Evolutionary conservation across 2,329 filamentous ascomycete species (phyloP), one percentile per base, ranked within the genome.

Genomic region (Penicillium sp.): DNA sequence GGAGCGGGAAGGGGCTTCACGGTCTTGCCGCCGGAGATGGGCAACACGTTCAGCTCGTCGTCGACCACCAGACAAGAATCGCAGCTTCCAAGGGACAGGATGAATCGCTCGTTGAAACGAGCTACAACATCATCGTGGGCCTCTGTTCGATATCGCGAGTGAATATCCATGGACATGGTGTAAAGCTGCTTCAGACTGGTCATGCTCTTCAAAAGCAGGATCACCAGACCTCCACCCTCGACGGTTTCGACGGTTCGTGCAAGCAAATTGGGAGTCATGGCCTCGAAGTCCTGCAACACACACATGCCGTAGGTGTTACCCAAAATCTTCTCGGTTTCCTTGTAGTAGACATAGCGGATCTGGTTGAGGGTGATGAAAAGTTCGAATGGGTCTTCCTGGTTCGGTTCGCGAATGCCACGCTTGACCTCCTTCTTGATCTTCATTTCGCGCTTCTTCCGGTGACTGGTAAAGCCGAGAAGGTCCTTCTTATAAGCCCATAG

Each of bases 371-470:
- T 94, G 68, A 97, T 89, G 78, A 97, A 99, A 54, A 97, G 85
- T 78, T 99, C 94, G 80, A 99, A 99, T 0, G 94, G 90, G 73
- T 99, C 94, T 73, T 96, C 91, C 54, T 87, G 85, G 75, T 99
- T 96, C 62, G 90, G 86, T 76, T 99, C 94, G 71, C 95, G 86
- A 65, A 93, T 91, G 45, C 94, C 94, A 69, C 92, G 86, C 80
- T 96, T 97, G 76, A 99, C 91, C 72, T 99, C 94, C 77, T 93
- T 96, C 80, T 96, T 96, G 76, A 99, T 97, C 81, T 97, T 99
- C 71, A 88, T 87, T 77, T 99, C 94, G 69, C 94, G 89, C 87
- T 99, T 99, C 82, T 96, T 95, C 55, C 94, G 90, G 78, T 99
- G 93, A 79, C 91, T 92, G 33, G 91, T 95, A 74, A 97, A 97